Evolutionary conservation across 1,284 basidiomycete species (phyloP), one percentile per base, ranked within the genome.

Genomic region (Mycosarcoma maydis): DNA sequence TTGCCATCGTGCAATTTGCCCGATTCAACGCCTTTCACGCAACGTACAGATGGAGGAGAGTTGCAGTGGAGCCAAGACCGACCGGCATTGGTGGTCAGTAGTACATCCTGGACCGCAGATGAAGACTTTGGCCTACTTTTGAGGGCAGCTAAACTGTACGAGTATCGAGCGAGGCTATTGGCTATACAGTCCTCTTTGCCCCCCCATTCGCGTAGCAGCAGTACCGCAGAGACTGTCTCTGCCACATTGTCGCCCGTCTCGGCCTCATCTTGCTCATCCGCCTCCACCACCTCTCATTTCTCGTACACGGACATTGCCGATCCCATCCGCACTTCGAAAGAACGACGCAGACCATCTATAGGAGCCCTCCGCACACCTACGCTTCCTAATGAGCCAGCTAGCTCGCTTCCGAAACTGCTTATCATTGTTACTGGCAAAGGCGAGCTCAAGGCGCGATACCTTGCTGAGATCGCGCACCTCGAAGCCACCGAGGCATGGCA

Each of bases 41-140:
- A 20, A 19, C 24, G 20, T 3, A 10, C 1, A 1, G 40, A 43
- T 6, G 29, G 10, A 27, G 43, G 16, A 10, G 30, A 36, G 8
- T 19, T 47, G 32, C 40, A 53, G 14, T 49, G 46, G 53, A 34
- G 76, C 16, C 14, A 50, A 5, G 75, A 78, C 33, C 86, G 94
- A 58, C 92, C 93, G 2, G 94, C 92, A 0, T 84, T 98, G 3
- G 76, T 98, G 19, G 89, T 99, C 19, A 92, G 91, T 23, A 92
- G 92, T 72, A 99, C 96, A 0, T 93, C 91, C 10, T 98, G 96
- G 95, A 98, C 96, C 0, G 89, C 92, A 7, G 96, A 99, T 78
- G 96, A 99, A 82, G 94, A 98, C 81, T 98, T 99, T 70, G 84
- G 86, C 3, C 86, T 96, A 38, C 86, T 99, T 6, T 41, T 81